Evolutionary conservation across 176 grass and related monocot species (phyloP), one percentile per base, ranked within the genome.

Genomic region (Microstegium vimineum): DNA sequence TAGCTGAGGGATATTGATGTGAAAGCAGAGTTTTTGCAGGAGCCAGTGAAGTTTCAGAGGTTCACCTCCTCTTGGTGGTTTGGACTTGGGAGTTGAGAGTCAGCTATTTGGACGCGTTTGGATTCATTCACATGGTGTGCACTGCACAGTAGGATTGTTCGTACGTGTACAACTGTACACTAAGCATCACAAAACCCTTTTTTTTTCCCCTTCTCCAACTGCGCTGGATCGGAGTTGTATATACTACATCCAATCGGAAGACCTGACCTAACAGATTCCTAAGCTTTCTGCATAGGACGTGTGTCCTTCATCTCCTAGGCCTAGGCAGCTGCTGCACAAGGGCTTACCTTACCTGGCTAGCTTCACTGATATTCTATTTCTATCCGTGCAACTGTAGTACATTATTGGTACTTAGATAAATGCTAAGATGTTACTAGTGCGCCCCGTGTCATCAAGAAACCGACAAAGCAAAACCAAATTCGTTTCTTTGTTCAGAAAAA

Each of bases 201-300:
- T 28, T 43, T 66, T n/a, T n/a, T n/a, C n/a, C n/a, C 7, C 0
- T 5, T 10, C 8, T 10, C 54, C 43, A 61, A 66, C 40, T n/a
- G n/a, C 35, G 18, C 27, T 28, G 25, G 26, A 28, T 59, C 54
- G 11, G 12, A 30, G 60, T 30, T 31, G 5, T 25, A 18, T n/a
- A n/a, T 4, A 69, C 51, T 62, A 66, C 51, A 69, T 63, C 30
- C 31, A 69, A 63, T 72, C 41, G 73, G 41, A 88, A 65, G 66
- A 41, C 60, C 77, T 76, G 25, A 64, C 71, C 82, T 63, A 65
- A 35, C 20, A 78, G 72, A 89, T 89, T 89, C 83, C 87, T 72
- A 71, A 89, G 22, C 42, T 85, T 54, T 81, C 32, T 65, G 46
- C 78, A 66, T 4, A 23, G 8, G 87, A 77, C 87, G 81, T 71